These are phyloP conservation scores for Teratosphaeria gauchensis DNA, from an alignment of 2,329 filamentous ascomycete genomes.

Conservation along the genomic window DNA sequence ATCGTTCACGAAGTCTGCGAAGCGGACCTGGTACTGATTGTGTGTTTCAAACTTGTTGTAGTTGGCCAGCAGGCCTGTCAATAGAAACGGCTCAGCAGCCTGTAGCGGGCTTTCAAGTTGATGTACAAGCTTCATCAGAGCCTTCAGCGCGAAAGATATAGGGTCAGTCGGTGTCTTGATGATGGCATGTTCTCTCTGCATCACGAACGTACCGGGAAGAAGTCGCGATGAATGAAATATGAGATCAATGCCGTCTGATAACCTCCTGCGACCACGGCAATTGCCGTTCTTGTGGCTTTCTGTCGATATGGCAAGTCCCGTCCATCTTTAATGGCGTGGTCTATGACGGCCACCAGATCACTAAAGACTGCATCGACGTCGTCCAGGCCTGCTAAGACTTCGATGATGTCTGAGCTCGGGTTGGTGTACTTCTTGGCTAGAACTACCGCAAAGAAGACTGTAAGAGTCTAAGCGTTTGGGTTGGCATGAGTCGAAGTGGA, in stretches of 20 bases:
- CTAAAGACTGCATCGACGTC: conserved; percentile 78
- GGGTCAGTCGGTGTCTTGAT: no score
- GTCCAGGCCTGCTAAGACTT: conserved; percentile 78
- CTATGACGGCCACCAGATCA: conserved; percentile 75
- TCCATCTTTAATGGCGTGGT: conserved; percentile 72
- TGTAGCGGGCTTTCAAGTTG: conserved; percentile 57
- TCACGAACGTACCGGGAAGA: conserved; percentile 54
- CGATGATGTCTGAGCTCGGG: conserved; percentile 88
- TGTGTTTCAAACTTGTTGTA: conserved; percentile 99
- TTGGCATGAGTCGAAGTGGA: conserved; percentile 9
- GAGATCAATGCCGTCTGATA: conserved; percentile 91
- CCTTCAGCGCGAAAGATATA: background rate
- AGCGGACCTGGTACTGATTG: conserved; percentile 83
- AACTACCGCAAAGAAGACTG: conserved; percentile 72
- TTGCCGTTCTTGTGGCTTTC: conserved; percentile 70
- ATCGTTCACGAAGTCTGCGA: conserved; percentile 95
- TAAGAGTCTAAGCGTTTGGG: conserved; percentile 63
- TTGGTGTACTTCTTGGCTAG: conserved; percentile 89
- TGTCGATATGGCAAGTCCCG: conserved; percentile 61
- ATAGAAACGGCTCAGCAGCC: conserved; percentile 61
- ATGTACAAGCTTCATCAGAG: conserved; percentile 63
- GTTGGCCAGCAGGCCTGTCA: conserved; percentile 82
- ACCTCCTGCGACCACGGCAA: conserved; percentile 82
- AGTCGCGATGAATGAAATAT: conserved; percentile 87
- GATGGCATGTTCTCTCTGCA: conserved; percentile 54